Evolutionary conservation across 441 rosid genomes (phyloP).

Genomic region (Biscutella laevigata): DNA sequence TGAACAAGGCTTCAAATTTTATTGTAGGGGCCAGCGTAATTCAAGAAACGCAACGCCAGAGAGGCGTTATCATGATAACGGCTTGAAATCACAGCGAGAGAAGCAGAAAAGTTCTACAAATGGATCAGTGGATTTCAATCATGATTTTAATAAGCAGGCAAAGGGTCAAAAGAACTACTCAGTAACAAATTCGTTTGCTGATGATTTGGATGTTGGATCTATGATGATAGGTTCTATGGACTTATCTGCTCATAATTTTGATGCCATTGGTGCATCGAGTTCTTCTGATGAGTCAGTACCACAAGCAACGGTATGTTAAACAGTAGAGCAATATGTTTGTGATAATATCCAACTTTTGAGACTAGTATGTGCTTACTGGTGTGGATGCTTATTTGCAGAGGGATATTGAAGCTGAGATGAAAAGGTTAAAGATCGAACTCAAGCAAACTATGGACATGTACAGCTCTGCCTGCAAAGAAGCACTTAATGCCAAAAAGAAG

Average conservation of each 20-base stretch:
- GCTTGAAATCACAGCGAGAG: slow-evolving; percentile 11
- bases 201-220: slow-evolving; percentile 28
- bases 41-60: slow-evolving; percentile 32
- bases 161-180: slow-evolving; percentile 22
- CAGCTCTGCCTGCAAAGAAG: slow-evolving; percentile 80
- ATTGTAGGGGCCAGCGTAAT: slow-evolving; percentile 21
- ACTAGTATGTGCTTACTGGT: not conserved
- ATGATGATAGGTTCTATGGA: slow-evolving; percentile 38
- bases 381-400: slow-evolving; percentile 32
- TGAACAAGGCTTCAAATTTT: not conserved
- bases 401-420: slow-evolving; percentile 77
- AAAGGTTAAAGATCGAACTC: slow-evolving; percentile 68
- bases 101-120: slow-evolving; percentile 22
- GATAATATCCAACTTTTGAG: not conserved
- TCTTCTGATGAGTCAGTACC: slow-evolving; percentile 28
- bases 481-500: slow-evolving; percentile 58
- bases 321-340: not conserved
- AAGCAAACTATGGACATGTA: slow-evolving; percentile 87
- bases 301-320: slow-evolving; percentile 36
- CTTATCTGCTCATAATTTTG: slow-evolving; percentile 27
- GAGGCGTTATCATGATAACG: slow-evolving; percentile 26
- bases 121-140: slow-evolving; percentile 32
- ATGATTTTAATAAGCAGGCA: slow-evolving; percentile 25
- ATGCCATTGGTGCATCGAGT: slow-evolving; percentile 20
- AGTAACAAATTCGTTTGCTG: slow-evolving; percentile 23